Percentiles rank a stretch among this genome's conserved stretches.
These are phyloP conservation scores for Acorus calamus DNA, from an alignment of 106 monocot genomes.

Conservation along the genomic window DNA sequence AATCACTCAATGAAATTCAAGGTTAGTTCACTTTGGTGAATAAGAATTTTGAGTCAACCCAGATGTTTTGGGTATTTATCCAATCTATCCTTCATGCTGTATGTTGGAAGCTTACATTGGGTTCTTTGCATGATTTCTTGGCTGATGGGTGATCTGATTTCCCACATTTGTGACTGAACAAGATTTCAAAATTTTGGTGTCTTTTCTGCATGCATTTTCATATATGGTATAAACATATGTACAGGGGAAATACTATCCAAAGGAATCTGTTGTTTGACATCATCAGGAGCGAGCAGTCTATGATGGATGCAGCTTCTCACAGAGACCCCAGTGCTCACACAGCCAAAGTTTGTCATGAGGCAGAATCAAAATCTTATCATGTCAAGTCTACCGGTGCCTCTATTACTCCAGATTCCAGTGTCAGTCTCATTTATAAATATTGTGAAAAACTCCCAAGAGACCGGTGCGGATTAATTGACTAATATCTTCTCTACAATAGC, in stretches of 20 bases:
- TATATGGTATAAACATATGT: constrained; percentile 1
- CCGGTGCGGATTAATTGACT: constrained; percentile 33
- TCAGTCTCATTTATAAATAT: constrained; percentile 56
- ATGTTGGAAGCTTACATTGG: no score
- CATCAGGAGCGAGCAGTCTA: constrained; percentile 42
- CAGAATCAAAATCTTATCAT: constrained; percentile 29
- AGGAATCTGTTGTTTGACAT: constrained; percentile 59
- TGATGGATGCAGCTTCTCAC: constrained; percentile 43
- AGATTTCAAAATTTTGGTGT: no score
- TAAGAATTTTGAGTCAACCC: no score
- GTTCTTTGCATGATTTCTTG: no score
- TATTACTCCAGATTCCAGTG: constrained; percentile 57
- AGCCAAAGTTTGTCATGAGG: constrained; percentile 8
- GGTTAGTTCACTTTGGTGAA: no score
- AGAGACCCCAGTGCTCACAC: constrained; percentile 31
- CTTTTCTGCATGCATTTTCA: neutral
- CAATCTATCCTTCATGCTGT: no score
- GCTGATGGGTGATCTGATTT: no score
- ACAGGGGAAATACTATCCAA: constrained; percentile 66
- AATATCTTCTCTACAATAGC: no score
- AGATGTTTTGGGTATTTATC: no score
- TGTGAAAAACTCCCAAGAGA: constrained; percentile 81
- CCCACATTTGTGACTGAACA: no score
- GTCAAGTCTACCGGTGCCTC: constrained; percentile 80
- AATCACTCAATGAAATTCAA: no score